Base-by-base conservation (phyloP, 768 basidiomycete genomes). In the Pisolithus marmoratus region DNA sequence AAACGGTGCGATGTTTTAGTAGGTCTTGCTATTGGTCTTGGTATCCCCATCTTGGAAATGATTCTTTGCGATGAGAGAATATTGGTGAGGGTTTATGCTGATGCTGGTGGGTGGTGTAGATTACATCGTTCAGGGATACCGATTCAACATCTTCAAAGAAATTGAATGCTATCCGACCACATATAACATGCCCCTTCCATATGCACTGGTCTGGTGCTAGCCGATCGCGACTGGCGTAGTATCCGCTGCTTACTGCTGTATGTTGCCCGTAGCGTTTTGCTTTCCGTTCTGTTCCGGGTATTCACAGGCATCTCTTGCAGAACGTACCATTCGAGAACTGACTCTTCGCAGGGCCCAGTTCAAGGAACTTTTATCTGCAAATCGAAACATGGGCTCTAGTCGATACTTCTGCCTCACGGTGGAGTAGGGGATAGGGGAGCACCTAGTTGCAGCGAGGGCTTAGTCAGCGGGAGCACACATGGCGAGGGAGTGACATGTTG, bases 401-500 rank as follows among this genome's bases (percentile, higher is more conserved):
- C 78, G 77, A 1, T 88, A 85, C 62, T 63, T 87, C 41, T 80
- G 87, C 0, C 76, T 90, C 23, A 4, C 7, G 41, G 1, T n/a
- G n/a, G n/a, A n/a, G n/a, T n/a, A n/a, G n/a, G n/a, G n/a, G n/a
- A n/a, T n/a, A n/a, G n/a, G n/a, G n/a, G n/a, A n/a, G n/a, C n/a
- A n/a, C n/a, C n/a, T n/a, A n/a, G n/a, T n/a, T n/a, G n/a, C n/a
- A n/a, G n/a, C n/a, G n/a, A n/a, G n/a, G n/a, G n/a, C n/a, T n/a
- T n/a, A n/a, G n/a, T n/a, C n/a, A n/a, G n/a, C n/a, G n/a, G n/a
- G n/a, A n/a, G n/a, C n/a, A n/a, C n/a, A n/a, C n/a, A n/a, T n/a
- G n/a, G n/a, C n/a, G n/a, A n/a, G n/a, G n/a, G n/a, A n/a, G n/a
- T n/a, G n/a, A n/a, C n/a, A n/a, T n/a, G n/a, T n/a, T n/a, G n/a